phyloP scores from a whole-genome alignment of 2,329 filamentous ascomycete species.

The Pseudogymnoascus sp. region DNA sequence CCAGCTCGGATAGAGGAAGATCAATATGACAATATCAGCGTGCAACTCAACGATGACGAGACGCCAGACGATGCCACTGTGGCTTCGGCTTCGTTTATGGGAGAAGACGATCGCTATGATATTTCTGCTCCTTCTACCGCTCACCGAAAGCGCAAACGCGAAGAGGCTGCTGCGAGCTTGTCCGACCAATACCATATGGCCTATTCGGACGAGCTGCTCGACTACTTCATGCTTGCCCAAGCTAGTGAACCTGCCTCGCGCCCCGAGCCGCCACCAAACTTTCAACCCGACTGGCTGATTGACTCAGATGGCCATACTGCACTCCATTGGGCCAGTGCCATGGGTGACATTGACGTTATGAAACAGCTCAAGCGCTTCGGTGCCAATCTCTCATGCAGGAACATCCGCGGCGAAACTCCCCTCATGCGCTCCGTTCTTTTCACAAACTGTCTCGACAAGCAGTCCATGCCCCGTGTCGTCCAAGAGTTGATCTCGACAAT shows the following conservation, averaged over 20 bases:
- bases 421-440: conserved; percentile 93
- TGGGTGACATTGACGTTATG: conserved; percentile 91
- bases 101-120: conserved; percentile 71
- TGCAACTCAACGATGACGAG: conserved; percentile 63
- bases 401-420: conserved; percentile 73
- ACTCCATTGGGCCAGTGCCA: conserved; percentile 93
- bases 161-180: conserved; percentile 51
- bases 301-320: conserved; percentile 89
- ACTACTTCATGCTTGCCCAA: conserved; percentile 88
- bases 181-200: conserved; percentile 79
- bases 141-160: conserved; percentile 71
- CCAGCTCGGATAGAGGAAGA: conserved; percentile 44
- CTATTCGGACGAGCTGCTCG: conserved; percentile 86
- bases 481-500: conserved; percentile 78
- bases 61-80: conserved; percentile 74
- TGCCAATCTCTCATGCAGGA: conserved; percentile 63
- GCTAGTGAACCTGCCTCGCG: conserved; percentile 64
- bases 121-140: conserved; percentile 56
- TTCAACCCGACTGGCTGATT: conserved; percentile 85
- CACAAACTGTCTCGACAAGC: conserved; percentile 93
- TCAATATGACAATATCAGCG: conserved; percentile 55
- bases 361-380: conserved; percentile 77
- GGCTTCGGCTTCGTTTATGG: conserved; percentile 75
- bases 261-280: conserved; percentile 75
- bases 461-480: conserved; percentile 78